A percentile compares a stretch with the other conserved stretches of the same genome.
Conservation (phyloP, 2,329 filamentous ascomycete genomes). For the Penicillium sp. region DNA sequence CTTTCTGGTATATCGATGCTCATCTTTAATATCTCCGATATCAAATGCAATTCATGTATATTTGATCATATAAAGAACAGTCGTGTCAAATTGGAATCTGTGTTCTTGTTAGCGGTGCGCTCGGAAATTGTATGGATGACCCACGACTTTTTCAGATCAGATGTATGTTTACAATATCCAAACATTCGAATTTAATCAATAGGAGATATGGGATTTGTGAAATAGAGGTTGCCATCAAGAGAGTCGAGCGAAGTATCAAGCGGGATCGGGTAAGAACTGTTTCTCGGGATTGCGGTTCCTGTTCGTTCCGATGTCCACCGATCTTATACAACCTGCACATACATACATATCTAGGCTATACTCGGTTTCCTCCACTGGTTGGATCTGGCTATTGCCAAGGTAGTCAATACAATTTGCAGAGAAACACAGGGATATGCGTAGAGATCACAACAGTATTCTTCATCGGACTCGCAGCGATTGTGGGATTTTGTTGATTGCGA, state of each 20-base stretch:
- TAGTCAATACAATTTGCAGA: too few species aligned
- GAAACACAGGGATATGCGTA: too few species aligned
- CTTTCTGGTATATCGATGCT: conserved; percentile 5
- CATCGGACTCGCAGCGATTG: too few species aligned
- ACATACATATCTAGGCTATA: too few species aligned
- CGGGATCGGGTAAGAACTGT: conserved; percentile 17
- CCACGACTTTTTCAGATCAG: not conserved
- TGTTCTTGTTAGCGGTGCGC: not conserved
- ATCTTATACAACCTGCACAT: not conserved
- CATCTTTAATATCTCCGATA: conserved; percentile 3
- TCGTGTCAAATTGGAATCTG: not conserved
- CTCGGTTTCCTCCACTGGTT: too few species aligned
- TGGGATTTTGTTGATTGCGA: too few species aligned
- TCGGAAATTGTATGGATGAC: not conserved
- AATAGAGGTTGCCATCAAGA: not conserved
- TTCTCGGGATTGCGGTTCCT: conserved; percentile 20
- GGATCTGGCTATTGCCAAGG: too few species aligned
- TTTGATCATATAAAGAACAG: not conserved
- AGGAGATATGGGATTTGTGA: not conserved
- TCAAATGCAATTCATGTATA: not conserved
- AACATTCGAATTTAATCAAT: not conserved
- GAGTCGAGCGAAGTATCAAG: not conserved
- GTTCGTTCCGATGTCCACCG: conserved; percentile 15
- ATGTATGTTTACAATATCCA: not conserved
- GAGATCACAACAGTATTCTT: too few species aligned